Evolutionary conservation across 2,329 filamentous ascomycete species (phyloP).

Genomic region (Aspergillus tamarii): DNA sequence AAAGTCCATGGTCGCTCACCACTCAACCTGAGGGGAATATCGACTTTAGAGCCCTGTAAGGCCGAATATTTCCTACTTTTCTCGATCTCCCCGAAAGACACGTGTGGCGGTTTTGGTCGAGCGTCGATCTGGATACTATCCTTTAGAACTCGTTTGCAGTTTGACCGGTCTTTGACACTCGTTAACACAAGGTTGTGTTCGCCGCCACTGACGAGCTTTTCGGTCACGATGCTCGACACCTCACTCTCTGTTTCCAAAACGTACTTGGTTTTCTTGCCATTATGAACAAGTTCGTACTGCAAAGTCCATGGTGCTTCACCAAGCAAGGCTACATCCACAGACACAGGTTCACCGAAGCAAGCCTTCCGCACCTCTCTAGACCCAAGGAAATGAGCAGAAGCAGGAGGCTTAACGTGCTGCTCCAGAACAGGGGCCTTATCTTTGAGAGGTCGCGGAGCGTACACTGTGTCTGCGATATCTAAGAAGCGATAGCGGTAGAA

Average conservation of each 20-base stretch:
- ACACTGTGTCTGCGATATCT: slow-evolving; percentile 80
- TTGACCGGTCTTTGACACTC: slow-evolving; percentile 81
- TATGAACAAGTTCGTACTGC: slow-evolving; percentile 91
- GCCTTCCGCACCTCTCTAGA: slow-evolving; percentile 61
- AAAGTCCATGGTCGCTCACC: slow-evolving; percentile 85
- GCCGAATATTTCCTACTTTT: slow-evolving; percentile 74
- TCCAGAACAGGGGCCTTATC: slow-evolving; percentile 69
- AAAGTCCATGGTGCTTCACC: slow-evolving; percentile 87
- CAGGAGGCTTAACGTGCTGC: slow-evolving; percentile 91
- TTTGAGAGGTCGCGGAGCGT: slow-evolving; percentile 66
- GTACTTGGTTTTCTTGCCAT: slow-evolving; percentile 77
- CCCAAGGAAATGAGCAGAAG: slow-evolving; percentile 71
- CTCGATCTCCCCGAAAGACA: slow-evolving; percentile 82
- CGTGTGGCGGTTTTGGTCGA: slow-evolving; percentile 83
- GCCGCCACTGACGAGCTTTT: slow-evolving; percentile 75
- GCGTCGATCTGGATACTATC: slow-evolving; percentile 85
- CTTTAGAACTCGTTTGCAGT: slow-evolving; percentile 83
- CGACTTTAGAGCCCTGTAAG: slow-evolving; percentile 73
- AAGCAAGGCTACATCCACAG: slow-evolving; percentile 72
- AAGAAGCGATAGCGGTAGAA: slow-evolving; percentile 85
- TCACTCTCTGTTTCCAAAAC: slow-evolving; percentile 66
- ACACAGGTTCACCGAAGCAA: slow-evolving; percentile 81
- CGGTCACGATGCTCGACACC: slow-evolving; percentile 73
- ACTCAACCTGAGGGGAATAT: slow-evolving; percentile 80
- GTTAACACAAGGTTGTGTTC: slow-evolving; percentile 87